Evolutionary conservation across 1,139 yeast genomes (phyloP), one percentile per base, ranked within the genome.

Genomic region (Hyphopichia wangnamkhiaoensis): DNA sequence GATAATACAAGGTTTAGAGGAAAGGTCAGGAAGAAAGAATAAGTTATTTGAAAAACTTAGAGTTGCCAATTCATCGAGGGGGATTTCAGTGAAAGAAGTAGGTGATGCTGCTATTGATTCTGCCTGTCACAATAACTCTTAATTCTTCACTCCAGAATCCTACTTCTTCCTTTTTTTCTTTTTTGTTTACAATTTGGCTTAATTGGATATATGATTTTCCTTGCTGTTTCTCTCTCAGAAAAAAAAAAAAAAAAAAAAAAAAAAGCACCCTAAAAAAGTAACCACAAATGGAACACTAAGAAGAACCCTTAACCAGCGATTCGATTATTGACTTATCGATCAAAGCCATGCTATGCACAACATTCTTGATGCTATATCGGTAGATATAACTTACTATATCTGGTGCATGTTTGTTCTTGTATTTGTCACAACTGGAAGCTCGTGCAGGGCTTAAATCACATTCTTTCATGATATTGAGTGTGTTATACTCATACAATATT

Each of bases 381-480:
- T 17, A n/a, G 24, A 16, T n/a, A 25, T 27, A 26, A 13, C 14
- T 20, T 4, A n/a, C 13, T 18, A 18, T n/a, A n/a, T 4, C 10
- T 3, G 16, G 5, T n/a, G n/a, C n/a, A n/a, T 18, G 24, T 19
- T 30, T 30, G 9, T 2, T 7, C 16, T 31, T 34, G 27, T 24
- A 31, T 9, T 13, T 24, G 16, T 36, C 36, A 26, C 38, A 31
- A 8, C 38, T 31, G 10, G 31, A 32, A 17, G 24, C 21, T 20
- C 32, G 26, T 12, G 34, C 25, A 20, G 33, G 18, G 28, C 34
- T 31, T 13, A 27, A 19, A 23, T 41, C 36, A 33, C 44, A 33
- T 26, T 47, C 49, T 21, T 40, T 42, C 44, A 47, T 39, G 8
- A 47, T 38, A 15, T 40, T 44, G n/a, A 48, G 10, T 3, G 43